phyloP scores from a whole-genome alignment of 768 basidiomycete genomes.

The Mycena olivaceomarginata region DNA sequence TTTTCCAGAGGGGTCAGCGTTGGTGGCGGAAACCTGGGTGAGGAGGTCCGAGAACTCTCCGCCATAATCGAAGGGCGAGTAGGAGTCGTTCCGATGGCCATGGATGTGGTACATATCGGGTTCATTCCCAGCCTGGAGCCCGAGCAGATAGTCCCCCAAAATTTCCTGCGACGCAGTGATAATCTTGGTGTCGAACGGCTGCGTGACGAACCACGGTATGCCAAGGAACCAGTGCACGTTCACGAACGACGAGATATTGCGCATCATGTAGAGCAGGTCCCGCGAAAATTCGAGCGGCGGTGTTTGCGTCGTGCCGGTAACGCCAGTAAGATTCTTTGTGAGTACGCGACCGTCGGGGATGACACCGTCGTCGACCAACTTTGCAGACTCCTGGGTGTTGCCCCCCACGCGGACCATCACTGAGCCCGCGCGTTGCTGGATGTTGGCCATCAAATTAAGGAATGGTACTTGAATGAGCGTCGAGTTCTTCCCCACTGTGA shows the following conservation, averaged over 20 bases:
- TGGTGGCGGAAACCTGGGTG: conserved; percentile 56
- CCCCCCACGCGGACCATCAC: conserved; percentile 84
- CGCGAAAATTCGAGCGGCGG: conserved; percentile 68
- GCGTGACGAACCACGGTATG: conserved; percentile 32
- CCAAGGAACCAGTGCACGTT: conserved; percentile 69
- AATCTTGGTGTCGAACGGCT: conserved; percentile 15
- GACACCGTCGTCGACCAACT: conserved; percentile 54
- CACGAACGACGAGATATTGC: conserved; percentile 64
- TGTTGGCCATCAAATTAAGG: conserved; percentile 85
- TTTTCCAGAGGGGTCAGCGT: conserved; percentile 57
- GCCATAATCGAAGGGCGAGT: conserved; percentile 63
- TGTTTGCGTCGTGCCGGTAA: conserved; percentile 62
- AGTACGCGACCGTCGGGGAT: conserved; percentile 1
- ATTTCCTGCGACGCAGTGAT: conserved; percentile 65
- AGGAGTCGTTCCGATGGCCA: conserved; percentile 35
- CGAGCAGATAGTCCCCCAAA: conserved; percentile 81
- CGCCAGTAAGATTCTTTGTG: neutral
- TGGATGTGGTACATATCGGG: conserved; percentile 81
- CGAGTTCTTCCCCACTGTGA: neutral
- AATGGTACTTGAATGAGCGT: conserved; percentile 69
- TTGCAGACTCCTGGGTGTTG: conserved; percentile 76
- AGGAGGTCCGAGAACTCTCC: conserved; percentile 67
- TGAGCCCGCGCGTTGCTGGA: conserved; percentile 77
- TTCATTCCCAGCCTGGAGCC: conserved; percentile 85
- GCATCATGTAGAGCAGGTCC: conserved; percentile 71